phyloP scores from a whole-genome alignment of 2,329 filamentous ascomycete genomes.

The Aciculosporium take region DNA sequence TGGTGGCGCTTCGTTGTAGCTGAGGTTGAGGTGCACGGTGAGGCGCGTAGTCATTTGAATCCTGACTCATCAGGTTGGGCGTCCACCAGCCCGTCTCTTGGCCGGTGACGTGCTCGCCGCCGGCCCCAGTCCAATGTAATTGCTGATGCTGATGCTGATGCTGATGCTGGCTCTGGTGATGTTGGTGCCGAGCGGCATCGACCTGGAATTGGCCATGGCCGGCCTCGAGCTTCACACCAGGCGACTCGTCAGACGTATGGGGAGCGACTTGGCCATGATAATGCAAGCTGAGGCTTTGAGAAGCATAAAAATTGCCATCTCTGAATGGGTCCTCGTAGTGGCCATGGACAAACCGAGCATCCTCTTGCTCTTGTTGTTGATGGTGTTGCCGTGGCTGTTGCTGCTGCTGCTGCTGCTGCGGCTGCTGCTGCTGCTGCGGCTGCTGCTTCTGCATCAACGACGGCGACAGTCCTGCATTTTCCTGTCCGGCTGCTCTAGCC shows the following conservation, averaged over 20 bases:
- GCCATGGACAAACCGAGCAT: slow-evolving; percentile 20
- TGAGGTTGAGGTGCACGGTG: not conserved
- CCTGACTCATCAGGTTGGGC: slow-evolving; percentile 16
- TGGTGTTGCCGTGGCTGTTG: not conserved
- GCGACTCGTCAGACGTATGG: slow-evolving; percentile 25
- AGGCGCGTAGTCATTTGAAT: slow-evolving; percentile 8
- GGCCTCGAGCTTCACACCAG: slow-evolving; percentile 19
- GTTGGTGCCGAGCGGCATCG: slow-evolving; percentile 9
- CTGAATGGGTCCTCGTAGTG: slow-evolving; percentile 25
- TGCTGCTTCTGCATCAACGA: slow-evolving; percentile 16
- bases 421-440: not conserved
- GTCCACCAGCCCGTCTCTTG: slow-evolving; percentile 19
- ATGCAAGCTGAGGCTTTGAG: slow-evolving; percentile 12
- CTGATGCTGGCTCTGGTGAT: slow-evolving; percentile 14
- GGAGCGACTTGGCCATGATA: slow-evolving; percentile 20
- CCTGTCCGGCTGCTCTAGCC: slow-evolving; percentile 9
- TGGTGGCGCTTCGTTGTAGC: slow-evolving; percentile 16
- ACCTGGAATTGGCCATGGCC: slow-evolving; percentile 14
- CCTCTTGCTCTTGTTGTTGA: slow-evolving; percentile 15
- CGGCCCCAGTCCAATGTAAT: slow-evolving; percentile 13
- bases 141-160: slow-evolving; percentile 11
- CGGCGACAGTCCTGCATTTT: slow-evolving; percentile 11
- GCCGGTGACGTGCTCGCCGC: slow-evolving; percentile 14
- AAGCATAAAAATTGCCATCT: slow-evolving; percentile 14
- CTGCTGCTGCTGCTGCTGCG: slow-evolving; percentile 12